phyloP scores from a whole-genome alignment of 2,329 filamentous ascomycete genomes.

The Aspergillus latus region DNA sequence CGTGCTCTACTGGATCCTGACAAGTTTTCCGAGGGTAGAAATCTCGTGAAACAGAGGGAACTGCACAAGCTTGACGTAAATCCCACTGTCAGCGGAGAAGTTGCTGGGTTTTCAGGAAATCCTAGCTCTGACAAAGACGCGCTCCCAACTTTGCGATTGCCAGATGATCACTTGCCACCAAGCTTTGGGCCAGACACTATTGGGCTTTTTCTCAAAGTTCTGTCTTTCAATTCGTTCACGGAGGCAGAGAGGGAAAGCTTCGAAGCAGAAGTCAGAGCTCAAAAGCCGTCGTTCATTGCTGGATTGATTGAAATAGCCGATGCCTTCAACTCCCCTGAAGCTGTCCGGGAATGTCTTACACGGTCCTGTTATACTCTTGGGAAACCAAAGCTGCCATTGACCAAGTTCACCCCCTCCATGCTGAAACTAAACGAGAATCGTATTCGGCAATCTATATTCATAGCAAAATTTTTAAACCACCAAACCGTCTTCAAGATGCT shows the following conservation, averaged over 20 bases:
- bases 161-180: constrained; percentile 26
- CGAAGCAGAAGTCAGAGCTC: constrained; percentile 26
- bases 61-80: background rate
- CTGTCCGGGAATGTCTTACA: constrained; percentile 25
- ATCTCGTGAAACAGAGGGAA: constrained; percentile 32
- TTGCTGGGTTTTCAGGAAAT: background rate
- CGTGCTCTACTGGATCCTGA: constrained; percentile 40
- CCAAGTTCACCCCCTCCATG: constrained; percentile 27
- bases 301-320: constrained; percentile 36
- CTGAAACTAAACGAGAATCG: constrained; percentile 39
- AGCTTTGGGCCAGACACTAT: constrained; percentile 33
- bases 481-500: constrained; percentile 28
- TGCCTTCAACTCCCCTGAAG: constrained; percentile 34
- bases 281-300: constrained; percentile 33
- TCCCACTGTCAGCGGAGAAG: background rate
- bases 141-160: constrained; percentile 32
- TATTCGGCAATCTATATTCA: constrained; percentile 40
- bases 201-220: constrained; percentile 34
- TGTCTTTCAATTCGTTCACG: constrained; percentile 30
- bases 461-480: constrained; percentile 36
- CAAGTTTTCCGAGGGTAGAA: constrained; percentile 44
- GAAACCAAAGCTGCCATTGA: constrained; percentile 27
- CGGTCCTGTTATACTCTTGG: constrained; percentile 32
- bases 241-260: constrained; percentile 23
- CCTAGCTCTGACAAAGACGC: background rate